phyloP scores from a whole-genome alignment of 2,329 filamentous ascomycete species.

The Pyrenophora seminiperda region DNA sequence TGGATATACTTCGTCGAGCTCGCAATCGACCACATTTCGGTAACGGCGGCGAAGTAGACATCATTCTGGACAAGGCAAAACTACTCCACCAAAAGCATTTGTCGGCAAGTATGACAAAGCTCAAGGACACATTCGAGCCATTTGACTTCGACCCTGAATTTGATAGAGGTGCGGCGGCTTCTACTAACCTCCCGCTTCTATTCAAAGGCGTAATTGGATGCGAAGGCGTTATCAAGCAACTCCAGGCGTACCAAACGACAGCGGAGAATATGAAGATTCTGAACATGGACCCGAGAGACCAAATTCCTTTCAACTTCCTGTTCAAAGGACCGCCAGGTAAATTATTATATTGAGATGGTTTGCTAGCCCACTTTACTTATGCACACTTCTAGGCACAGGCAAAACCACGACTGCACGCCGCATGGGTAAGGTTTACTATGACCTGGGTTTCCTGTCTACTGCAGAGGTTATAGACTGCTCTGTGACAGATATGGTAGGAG shows the following conservation, averaged over 20 bases:
- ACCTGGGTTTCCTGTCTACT: constrained; percentile 69
- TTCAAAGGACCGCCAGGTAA: constrained; percentile 66
- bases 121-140: constrained; percentile 48
- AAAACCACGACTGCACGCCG: constrained; percentile 76
- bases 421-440: constrained; percentile 76
- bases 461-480: constrained; percentile 69
- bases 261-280: constrained; percentile 58
- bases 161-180: constrained; percentile 57
- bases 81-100: constrained; percentile 55
- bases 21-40: constrained; percentile 70
- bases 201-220: constrained; percentile 66
- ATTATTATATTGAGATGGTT: no score
- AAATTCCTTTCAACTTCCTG: constrained; percentile 70
- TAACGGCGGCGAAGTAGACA: constrained; percentile 77
- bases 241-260: constrained; percentile 61
- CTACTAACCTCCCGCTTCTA: constrained; percentile 54
- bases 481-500: constrained; percentile 69
- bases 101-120: constrained; percentile 31
- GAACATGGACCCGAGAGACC: constrained; percentile 61
- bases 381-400: no score
- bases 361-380: no score
- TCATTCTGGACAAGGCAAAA: constrained; percentile 65
- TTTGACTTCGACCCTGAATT: constrained; percentile 66
- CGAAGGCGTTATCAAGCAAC: constrained; percentile 58
- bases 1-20: constrained; percentile 65